Percentiles rank a stretch among this genome's conserved stretches.
Evolutionary conservation across 2,329 filamentous ascomycete species (phyloP).

Genomic region (Ophiostoma triangulosporum): DNA sequence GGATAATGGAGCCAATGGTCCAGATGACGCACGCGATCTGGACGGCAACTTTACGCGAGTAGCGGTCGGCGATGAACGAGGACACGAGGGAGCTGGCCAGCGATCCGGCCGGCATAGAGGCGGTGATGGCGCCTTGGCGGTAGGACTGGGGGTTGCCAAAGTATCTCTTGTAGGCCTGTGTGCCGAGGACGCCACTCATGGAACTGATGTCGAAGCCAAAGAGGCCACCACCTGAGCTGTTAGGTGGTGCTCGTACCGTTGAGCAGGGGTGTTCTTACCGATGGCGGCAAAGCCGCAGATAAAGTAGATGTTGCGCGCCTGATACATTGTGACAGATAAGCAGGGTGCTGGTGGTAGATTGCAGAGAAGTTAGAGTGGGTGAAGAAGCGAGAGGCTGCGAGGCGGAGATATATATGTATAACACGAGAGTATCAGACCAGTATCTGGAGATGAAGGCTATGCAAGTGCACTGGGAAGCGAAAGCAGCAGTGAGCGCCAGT

Average conservation of each 20-base stretch:
- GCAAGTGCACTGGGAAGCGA: too few relatives aligned
- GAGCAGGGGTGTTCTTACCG: constrained; percentile 25
- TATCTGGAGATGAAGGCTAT: too few relatives aligned
- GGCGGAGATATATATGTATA: too few relatives aligned
- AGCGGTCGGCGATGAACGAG: constrained; percentile 36
- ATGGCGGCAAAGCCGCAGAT: constrained; percentile 51
- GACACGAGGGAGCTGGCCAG: constrained; percentile 43
- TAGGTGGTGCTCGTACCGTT: neutral
- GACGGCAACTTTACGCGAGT: constrained; percentile 35
- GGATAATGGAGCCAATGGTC: constrained; percentile 39
- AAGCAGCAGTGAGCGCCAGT: too few relatives aligned
- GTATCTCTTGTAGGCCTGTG: constrained; percentile 56
- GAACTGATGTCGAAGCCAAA: constrained; percentile 72
- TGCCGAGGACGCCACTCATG: constrained; percentile 57
- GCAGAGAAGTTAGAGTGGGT: neutral
- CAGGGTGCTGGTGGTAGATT: neutral
- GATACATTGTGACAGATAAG: constrained; percentile 24
- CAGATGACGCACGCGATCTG: constrained; percentile 37
- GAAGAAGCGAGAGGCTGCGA: neutral
- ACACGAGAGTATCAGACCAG: too few relatives aligned
- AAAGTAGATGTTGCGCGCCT: constrained; percentile 39
- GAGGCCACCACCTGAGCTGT: constrained; percentile 44
- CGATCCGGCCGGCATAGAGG: constrained; percentile 60
- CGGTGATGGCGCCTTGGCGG: constrained; percentile 57
- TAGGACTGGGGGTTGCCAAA: constrained; percentile 48